A percentile compares a stretch with the other conserved stretches of the same genome.
These are phyloP conservation scores for Sinapis alba DNA, from an alignment of 441 rosid genomes.

Conservation along the genomic window DNA sequence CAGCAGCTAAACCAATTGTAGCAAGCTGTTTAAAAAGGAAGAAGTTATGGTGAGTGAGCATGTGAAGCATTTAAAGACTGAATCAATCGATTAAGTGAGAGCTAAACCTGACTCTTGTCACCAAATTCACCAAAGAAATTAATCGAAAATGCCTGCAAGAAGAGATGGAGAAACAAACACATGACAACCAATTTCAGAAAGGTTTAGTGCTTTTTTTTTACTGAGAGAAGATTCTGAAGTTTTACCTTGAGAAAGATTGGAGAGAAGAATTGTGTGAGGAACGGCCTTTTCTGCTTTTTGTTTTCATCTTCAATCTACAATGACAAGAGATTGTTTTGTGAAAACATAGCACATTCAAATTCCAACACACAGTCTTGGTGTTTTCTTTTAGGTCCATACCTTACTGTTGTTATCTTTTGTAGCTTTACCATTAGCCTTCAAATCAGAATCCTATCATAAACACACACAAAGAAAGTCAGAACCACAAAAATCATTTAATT, in stretches of 20 bases:
- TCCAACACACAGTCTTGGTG: not conserved
- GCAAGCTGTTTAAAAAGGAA: constrained; percentile 63
- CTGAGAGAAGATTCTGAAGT: not conserved
- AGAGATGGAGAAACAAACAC: constrained; percentile 1
- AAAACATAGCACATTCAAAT: not conserved
- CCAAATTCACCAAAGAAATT: constrained; percentile 98
- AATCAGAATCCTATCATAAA: constrained; percentile 67
- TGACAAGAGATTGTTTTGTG: not conserved
- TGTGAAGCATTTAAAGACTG: not conserved
- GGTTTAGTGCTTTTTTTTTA: not conserved
- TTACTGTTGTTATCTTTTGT: constrained; percentile 51
- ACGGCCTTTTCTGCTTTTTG: constrained; percentile 71
- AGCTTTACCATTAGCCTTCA: constrained; percentile 51
- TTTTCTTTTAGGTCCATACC: constrained; percentile 45
- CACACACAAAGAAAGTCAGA: constrained; percentile 6
- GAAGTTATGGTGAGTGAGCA: constrained; percentile 16
- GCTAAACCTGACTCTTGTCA: constrained; percentile 91
- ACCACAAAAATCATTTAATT: constrained; percentile 19
- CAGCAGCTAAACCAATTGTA: constrained; percentile 95
- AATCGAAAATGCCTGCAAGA: constrained; percentile 87
- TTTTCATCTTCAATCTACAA: constrained; percentile 68
- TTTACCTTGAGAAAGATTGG: constrained; percentile 85
- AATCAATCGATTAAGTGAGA: not conserved
- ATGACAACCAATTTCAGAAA: constrained; percentile 18
- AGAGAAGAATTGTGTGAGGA: constrained; percentile 80